Percentiles rank a stretch among this genome's conserved stretches.
These are phyloP conservation scores for Ulvella scutata DNA, from an alignment of 139 green algal genomes.

Conservation along the genomic window DNA sequence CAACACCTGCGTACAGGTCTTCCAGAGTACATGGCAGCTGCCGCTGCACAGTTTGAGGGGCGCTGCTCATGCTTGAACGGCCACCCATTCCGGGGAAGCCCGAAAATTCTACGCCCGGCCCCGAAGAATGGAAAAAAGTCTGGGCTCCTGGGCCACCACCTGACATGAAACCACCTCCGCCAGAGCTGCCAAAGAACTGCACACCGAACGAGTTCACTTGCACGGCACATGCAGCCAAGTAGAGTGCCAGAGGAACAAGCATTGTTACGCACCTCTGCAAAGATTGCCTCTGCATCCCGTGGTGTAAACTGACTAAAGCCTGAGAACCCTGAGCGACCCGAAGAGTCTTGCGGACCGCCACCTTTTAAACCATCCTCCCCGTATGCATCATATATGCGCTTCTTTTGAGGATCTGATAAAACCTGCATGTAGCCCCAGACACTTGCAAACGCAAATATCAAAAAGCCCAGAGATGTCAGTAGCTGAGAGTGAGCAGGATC, in stretches of 20 bases:
- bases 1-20: conserved; percentile 44
- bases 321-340: conserved; percentile 7
- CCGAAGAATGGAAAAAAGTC: conserved; percentile 14
- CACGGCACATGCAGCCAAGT: not conserved
- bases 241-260: not conserved
- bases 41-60: conserved; percentile 17
- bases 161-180: conserved; percentile 4
- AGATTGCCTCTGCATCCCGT: conserved; percentile 57
- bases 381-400: conserved; percentile 58
- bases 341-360: not conserved
- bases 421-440: conserved; percentile 23
- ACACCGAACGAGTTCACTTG: not conserved
- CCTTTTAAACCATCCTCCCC: conserved; percentile 78
- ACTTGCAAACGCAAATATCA: not conserved
- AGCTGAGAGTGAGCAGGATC: too few relatives aligned
- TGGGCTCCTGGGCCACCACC: not conserved
- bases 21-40: conserved; percentile 48
- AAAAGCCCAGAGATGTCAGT: too few relatives aligned
- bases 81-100: conserved; percentile 16
- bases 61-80: not conserved
- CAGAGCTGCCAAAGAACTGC: conserved; percentile 47
- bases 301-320: conserved; percentile 19
- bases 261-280: conserved; percentile 36
- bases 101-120: conserved; percentile 15
- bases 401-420: conserved; percentile 67